A percentile compares a stretch with the other conserved stretches of the same genome.
Evolutionary conservation across 2,329 filamentous ascomycete genomes (phyloP).

Genomic region (Xylaria sp.): DNA sequence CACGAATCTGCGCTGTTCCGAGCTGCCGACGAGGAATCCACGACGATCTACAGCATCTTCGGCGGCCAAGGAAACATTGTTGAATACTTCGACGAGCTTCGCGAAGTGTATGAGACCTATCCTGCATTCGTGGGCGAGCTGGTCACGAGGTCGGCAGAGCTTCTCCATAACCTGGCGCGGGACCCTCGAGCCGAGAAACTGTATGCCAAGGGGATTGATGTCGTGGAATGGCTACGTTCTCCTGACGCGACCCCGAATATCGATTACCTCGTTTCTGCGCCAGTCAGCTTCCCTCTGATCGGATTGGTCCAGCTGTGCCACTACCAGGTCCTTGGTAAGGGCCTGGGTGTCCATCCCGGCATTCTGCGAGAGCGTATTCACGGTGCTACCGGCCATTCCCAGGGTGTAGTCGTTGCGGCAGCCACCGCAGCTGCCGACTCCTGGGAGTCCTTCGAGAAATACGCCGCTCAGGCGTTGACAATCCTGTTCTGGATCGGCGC

Average conservation of each 20-base stretch:
- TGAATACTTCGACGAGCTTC: conserved; percentile 98
- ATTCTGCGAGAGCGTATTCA: conserved; percentile 84
- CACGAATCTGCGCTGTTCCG: conserved; percentile 94
- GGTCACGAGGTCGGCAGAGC: conserved; percentile 80
- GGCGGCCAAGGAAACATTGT: conserved; percentile 99
- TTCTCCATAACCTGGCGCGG: conserved; percentile 84
- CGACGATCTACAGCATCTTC: conserved; percentile 91
- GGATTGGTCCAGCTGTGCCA: conserved; percentile 95
- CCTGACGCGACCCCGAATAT: conserved; percentile 90
- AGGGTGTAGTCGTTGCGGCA: conserved; percentile 93
- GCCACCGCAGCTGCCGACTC: conserved; percentile 89
- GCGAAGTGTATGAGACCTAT: conserved; percentile 91
- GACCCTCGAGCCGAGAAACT: conserved; percentile 92
- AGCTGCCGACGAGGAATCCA: conserved; percentile 84
- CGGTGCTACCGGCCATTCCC: conserved; percentile 94
- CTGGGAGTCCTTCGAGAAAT: conserved; percentile 90
- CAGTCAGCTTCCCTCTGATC: conserved; percentile 95
- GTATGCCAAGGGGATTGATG: conserved; percentile 95
- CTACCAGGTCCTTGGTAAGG: conserved; percentile 93
- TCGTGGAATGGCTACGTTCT: conserved; percentile 92
- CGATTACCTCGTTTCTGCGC: conserved; percentile 93
- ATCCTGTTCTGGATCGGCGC: conserved; percentile 99
- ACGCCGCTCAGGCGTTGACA: conserved; percentile 82
- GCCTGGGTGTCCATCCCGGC: conserved; percentile 88
- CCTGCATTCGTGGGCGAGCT: conserved; percentile 89